phyloP scores from a whole-genome alignment of 352 stramenopile genomes.

The Globisporangium heterothallicum region DNA sequence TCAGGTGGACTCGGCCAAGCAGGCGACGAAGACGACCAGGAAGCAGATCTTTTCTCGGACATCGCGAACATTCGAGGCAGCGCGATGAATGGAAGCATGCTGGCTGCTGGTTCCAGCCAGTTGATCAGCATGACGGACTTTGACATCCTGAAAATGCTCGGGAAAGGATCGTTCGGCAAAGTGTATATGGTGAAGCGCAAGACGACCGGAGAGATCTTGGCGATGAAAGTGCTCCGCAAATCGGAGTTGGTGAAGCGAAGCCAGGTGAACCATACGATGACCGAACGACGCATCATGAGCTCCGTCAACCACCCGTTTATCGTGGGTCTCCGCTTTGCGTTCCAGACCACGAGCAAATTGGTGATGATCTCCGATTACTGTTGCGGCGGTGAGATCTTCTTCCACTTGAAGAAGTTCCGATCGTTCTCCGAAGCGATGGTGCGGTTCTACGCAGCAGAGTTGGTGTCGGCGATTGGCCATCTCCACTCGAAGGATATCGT shows the following conservation, averaged over 20 bases:
- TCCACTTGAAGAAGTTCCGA: conserved; percentile 88
- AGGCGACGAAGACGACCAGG: conserved; percentile 59
- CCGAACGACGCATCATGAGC: conserved; percentile 84
- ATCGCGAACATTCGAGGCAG: conserved; percentile 13
- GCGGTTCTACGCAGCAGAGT: conserved; percentile 92
- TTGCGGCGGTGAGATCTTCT: conserved; percentile 90
- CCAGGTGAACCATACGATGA: conserved; percentile 87
- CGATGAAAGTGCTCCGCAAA: conserved; percentile 89
- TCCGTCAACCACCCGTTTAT: conserved; percentile 96
- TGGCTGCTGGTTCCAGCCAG: conserved; percentile 15
- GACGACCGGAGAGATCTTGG: conserved; percentile 52
- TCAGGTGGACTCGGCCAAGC: conserved; percentile 28
- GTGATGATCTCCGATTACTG: conserved; percentile 91
- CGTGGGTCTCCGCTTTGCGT: conserved; percentile 91
- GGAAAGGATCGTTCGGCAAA: conserved; percentile 96
- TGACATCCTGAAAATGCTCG: conserved; percentile 97
- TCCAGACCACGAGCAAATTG: conserved; percentile 89
- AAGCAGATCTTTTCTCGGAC: conserved; percentile 46
- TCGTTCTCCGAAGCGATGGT: conserved; percentile 88
- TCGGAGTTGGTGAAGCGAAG: conserved; percentile 85
- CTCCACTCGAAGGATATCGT: conserved; percentile 91
- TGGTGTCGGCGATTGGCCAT: conserved; percentile 85
- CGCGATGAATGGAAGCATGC: conserved; percentile 3
- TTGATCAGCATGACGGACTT: conserved; percentile 86
- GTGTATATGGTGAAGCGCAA: conserved; percentile 96